These are phyloP conservation scores for Xylariomycetidae sp. DNA, from an alignment of 2,329 filamentous ascomycete genomes.

Conservation along the genomic window DNA sequence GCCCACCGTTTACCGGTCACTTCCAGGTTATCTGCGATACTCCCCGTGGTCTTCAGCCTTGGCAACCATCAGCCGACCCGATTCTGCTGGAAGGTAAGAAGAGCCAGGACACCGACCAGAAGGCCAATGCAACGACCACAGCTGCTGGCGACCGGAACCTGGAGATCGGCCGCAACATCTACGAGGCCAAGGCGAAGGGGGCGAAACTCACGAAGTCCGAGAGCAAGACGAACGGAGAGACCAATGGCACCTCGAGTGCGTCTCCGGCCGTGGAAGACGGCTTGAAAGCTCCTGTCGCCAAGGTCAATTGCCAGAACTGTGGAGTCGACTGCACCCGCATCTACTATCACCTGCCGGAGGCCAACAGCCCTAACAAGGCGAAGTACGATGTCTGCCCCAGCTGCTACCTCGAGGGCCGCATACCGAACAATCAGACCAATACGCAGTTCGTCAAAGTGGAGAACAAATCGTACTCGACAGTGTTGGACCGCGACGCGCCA, in stretches of 20 bases:
- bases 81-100: conserved; percentile 56
- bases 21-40: conserved; percentile 96
- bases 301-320: conserved; percentile 84
- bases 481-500: conserved; percentile 76
- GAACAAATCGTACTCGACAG: conserved; percentile 72
- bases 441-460: conserved; percentile 85
- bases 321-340: conserved; percentile 76
- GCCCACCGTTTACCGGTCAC: conserved; percentile 93
- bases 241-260: conserved; percentile 56
- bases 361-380: conserved; percentile 51
- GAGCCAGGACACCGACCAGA: conserved; percentile 63
- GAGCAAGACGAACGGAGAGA: conserved; percentile 71
- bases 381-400: conserved; percentile 88
- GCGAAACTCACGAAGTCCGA: conserved; percentile 64
- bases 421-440: conserved; percentile 71
- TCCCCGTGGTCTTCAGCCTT: conserved; percentile 86
- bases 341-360: conserved; percentile 54
- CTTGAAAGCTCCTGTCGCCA: conserved; percentile 58
- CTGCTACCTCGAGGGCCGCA: conserved; percentile 79
- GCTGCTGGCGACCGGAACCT: conserved; percentile 80
- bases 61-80: conserved; percentile 82
- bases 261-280: conserved; percentile 45
- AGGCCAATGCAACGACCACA: conserved; percentile 58
- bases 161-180: conserved; percentile 92
- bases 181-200: conserved; percentile 82